phyloP scores from a whole-genome alignment of 805 yeast genomes.

The Kodamaea hsintzibuensis region DNA sequence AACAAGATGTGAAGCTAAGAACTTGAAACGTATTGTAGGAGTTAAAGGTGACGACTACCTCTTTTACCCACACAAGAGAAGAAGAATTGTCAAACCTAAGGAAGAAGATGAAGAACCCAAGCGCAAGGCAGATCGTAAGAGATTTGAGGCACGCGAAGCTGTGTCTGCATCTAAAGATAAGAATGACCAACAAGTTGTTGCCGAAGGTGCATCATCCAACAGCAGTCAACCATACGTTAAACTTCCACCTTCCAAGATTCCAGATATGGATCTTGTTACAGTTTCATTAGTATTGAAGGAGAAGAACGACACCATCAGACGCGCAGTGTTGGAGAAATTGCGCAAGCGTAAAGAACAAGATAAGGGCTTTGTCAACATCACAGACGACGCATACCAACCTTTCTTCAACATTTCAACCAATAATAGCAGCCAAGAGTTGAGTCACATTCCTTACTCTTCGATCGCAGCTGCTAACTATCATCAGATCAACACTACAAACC shows the following conservation, averaged over 20 bases:
- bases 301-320: constrained; percentile 73
- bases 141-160: constrained; percentile 20
- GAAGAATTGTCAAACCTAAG: constrained; percentile 41
- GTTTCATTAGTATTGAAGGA: constrained; percentile 72
- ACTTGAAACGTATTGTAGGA: constrained; percentile 70
- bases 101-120: constrained; percentile 37
- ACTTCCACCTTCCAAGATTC: constrained; percentile 86
- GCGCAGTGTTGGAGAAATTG: constrained; percentile 84
- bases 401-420: constrained; percentile 65
- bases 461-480: constrained; percentile 65
- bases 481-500: constrained; percentile 63
- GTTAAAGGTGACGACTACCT: constrained; percentile 85
- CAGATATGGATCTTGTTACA: constrained; percentile 86
- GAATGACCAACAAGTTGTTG: constrained; percentile 10
- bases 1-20: constrained; percentile 69
- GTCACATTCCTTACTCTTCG: constrained; percentile 78
- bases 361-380: constrained; percentile 75
- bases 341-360: constrained; percentile 70
- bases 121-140: constrained; percentile 24
- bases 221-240: constrained; percentile 78
- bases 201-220: constrained; percentile 16
- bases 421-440: constrained; percentile 50
- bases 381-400: constrained; percentile 86
- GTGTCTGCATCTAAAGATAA: background rate
- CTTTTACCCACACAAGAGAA: constrained; percentile 74